These are phyloP conservation scores for Acer campestre DNA, from an alignment of 345 rosid genomes.

Conservation along the genomic window DNA sequence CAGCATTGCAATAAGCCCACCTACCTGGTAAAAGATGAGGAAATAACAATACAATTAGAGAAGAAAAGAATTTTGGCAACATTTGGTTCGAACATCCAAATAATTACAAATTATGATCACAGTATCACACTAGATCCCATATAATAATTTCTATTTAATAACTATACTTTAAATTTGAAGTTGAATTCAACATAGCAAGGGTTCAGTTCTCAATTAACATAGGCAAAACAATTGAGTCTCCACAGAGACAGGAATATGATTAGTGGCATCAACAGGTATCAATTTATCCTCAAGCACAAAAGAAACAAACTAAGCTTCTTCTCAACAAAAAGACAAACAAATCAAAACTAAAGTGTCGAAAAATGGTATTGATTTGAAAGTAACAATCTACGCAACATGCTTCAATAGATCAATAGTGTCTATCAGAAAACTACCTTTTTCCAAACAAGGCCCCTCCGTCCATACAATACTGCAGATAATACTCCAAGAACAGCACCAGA, in stretches of 20 bases:
- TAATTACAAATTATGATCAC: constrained; percentile 1
- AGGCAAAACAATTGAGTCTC: background rate
- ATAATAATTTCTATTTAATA: background rate
- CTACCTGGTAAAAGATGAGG: constrained; percentile 54
- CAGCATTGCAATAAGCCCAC: constrained; percentile 90
- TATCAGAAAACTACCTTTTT: constrained; percentile 65
- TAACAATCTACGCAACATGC: background rate
- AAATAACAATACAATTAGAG: constrained; percentile 13
- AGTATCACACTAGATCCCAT: background rate
- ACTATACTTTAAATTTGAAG: too few relatives aligned
- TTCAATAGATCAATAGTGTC: background rate
- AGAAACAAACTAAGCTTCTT: background rate
- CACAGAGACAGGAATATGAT: background rate
- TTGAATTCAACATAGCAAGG: background rate
- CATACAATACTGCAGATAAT: constrained; percentile 85
- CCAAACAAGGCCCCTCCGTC: constrained; percentile 74
- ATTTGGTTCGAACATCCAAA: background rate
- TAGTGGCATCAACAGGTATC: background rate
- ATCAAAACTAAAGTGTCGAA: background rate
- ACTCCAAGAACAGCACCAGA: constrained; percentile 99
- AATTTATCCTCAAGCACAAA: background rate
- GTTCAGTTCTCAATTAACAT: background rate
- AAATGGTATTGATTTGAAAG: constrained; percentile 7
- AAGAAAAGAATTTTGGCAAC: constrained; percentile 4
- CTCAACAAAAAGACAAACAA: background rate